Evolutionary conservation across 108 stramenopile species (phyloP).

Genomic region (Cylindrotheca fusiformis): DNA sequence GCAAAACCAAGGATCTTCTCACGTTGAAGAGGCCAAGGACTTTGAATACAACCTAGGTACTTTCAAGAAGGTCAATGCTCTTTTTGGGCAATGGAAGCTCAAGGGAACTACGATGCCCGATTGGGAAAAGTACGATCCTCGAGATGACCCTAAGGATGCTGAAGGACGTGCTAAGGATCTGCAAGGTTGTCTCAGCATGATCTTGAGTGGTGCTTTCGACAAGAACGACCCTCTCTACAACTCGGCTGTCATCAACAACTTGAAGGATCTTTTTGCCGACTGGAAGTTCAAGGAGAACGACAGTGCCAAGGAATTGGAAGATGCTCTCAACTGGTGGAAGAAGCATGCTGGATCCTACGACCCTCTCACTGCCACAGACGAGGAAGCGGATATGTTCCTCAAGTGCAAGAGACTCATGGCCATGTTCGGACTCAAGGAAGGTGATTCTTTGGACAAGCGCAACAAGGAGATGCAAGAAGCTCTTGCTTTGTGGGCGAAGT

Average conservation of each 20-base stretch:
- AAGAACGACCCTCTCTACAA: conserved; percentile 24
- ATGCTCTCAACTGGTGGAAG: conserved; percentile 39
- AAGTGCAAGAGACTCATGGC: conserved; percentile 21
- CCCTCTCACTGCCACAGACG: conserved; percentile 21
- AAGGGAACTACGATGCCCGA: conserved; percentile 19
- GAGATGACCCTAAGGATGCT: conserved; percentile 15
- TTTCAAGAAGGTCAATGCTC: conserved; percentile 37
- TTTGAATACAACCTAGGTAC: conserved; percentile 24
- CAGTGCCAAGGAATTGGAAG: conserved; percentile 38
- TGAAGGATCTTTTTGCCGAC: conserved; percentile 28
- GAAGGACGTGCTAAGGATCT: conserved; percentile 23
- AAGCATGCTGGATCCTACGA: conserved; percentile 31
- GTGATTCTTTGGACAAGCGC: conserved; percentile 23
- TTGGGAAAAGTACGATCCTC: conserved; percentile 31
- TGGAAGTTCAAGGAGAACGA: conserved; percentile 30
- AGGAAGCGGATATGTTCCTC: conserved; percentile 22
- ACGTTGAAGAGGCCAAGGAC: conserved; percentile 19
- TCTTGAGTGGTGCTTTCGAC: conserved; percentile 27
- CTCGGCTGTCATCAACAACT: conserved; percentile 20
- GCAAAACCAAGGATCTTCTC: conserved; percentile 11
- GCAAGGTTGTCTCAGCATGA: conserved; percentile 19
- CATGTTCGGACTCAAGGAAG: conserved; percentile 29
- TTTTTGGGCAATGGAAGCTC: conserved; percentile 39
- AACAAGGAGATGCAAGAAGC: conserved; percentile 28
- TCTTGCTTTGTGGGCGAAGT: conserved; percentile 23